These are phyloP conservation scores for Dioscorea zingiberensis DNA, from an alignment of 106 monocot genomes.

Conservation along the genomic window DNA sequence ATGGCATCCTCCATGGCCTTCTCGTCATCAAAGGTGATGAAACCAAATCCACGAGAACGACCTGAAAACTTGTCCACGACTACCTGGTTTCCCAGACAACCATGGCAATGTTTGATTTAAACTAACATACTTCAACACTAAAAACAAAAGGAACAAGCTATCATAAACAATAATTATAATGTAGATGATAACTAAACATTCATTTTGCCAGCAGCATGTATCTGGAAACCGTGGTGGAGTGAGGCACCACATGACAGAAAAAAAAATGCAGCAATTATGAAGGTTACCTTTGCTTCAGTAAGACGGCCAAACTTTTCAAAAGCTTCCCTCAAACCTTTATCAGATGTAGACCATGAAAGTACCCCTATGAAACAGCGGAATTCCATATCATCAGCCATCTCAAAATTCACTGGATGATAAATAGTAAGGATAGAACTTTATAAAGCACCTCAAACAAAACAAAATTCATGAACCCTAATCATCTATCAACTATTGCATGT, in stretches of 20 bases:
- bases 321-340: slow-evolving; percentile 64
- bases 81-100: slow-evolving; percentile 26
- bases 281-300: slow-evolving; percentile 73
- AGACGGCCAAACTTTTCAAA: slow-evolving; percentile 89
- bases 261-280: not conserved
- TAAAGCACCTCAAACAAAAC: no score
- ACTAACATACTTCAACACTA: no score
- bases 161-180: no score
- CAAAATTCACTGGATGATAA: not conserved
- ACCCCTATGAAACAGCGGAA: slow-evolving; percentile 89
- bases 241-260: no score
- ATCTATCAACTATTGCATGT: no score
- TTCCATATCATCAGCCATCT: slow-evolving; percentile 60
- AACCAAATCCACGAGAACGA: slow-evolving; percentile 93
- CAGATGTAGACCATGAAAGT: slow-evolving; percentile 87
- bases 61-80: slow-evolving; percentile 71
- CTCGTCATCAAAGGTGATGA: slow-evolving; percentile 83
- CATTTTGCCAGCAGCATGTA: no score
- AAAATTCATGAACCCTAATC: no score
- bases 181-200: no score
- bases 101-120: no score
- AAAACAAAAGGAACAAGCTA: no score
- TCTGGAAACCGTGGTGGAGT: no score
- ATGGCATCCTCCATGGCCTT: slow-evolving; percentile 94
- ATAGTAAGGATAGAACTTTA: no score